A percentile compares a stretch with the other conserved stretches of the same genome.
phyloP scores from a whole-genome alignment of 345 rosid species.

The Eutrema heterophyllum region DNA sequence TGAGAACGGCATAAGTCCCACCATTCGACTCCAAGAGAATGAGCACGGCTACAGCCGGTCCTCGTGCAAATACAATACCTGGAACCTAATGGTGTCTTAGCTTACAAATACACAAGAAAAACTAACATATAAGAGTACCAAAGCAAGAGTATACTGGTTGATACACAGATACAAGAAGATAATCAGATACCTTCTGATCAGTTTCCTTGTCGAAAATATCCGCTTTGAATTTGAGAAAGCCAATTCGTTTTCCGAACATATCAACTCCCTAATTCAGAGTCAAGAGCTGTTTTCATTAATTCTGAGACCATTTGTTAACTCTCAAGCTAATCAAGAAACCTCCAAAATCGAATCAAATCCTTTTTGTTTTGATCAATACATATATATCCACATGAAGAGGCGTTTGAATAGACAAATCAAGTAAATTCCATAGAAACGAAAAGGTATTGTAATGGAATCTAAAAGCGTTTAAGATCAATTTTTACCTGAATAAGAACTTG shows the following conservation, averaged over 20 bases:
- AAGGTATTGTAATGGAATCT: not conserved
- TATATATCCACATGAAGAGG: no score
- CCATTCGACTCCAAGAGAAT: slow-evolving; percentile 71
- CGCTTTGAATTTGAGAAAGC: slow-evolving; percentile 87
- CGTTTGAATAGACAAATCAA: no score
- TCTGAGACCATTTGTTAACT: not conserved
- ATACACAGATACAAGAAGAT: slow-evolving; percentile 9
- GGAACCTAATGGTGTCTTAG: slow-evolving; percentile 65
- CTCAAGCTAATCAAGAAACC: not conserved
- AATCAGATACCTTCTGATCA: slow-evolving; percentile 55
- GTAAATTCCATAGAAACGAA: not conserved
- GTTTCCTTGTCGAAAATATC: slow-evolving; percentile 60
- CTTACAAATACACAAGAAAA: not conserved
- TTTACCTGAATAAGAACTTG: slow-evolving; percentile 73
- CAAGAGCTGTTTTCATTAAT: not conserved
- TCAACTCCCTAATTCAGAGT: slow-evolving; percentile 65
- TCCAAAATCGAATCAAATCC: not conserved
- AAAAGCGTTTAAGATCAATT: not conserved
- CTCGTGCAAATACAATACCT: slow-evolving; percentile 95
- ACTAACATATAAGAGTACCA: not conserved
- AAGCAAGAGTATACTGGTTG: not conserved
- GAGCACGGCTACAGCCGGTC: slow-evolving; percentile 85
- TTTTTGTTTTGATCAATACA: no score
- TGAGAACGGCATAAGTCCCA: slow-evolving; percentile 74
- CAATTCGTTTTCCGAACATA: slow-evolving; percentile 76